phyloP scores from a whole-genome alignment of 2,329 filamentous ascomycete species.

The Ascosphaera acerosa region DNA sequence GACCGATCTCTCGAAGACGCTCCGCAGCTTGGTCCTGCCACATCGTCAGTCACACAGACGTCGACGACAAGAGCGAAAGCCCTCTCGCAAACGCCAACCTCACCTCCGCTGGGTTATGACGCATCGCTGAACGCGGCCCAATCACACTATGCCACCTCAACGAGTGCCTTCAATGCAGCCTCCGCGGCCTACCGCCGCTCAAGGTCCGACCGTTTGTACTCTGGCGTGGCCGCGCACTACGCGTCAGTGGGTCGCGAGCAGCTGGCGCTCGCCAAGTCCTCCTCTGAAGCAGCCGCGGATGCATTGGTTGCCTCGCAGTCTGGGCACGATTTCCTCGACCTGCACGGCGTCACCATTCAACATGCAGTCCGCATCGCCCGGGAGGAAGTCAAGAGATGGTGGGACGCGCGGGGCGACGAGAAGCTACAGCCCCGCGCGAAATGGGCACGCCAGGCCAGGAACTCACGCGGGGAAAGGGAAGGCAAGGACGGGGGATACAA shows the following conservation, averaged over 20 bases:
- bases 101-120: too few species aligned
- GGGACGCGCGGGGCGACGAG: conserved; percentile 42
- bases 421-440: conserved; percentile 24
- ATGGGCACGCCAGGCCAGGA: conserved; percentile 24
- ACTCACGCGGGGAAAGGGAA: too few species aligned
- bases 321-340: conserved; percentile 34
- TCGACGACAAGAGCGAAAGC: too few species aligned
- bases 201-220: conserved; percentile 46
- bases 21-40: too few species aligned
- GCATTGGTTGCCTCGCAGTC: conserved; percentile 43
- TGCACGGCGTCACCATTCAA: conserved; percentile 61
- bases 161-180: conserved; percentile 31
- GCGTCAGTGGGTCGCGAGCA: conserved; percentile 42
- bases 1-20: too few species aligned
- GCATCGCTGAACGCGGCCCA: too few species aligned
- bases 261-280: conserved; percentile 28
- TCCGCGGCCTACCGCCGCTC: conserved; percentile 31
- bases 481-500: too few species aligned
- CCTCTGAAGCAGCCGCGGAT: conserved; percentile 43
- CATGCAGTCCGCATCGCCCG: conserved; percentile 60
- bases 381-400: conserved; percentile 45
- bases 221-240: conserved; percentile 53
- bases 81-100: too few species aligned
- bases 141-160: too few species aligned
- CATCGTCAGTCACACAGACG: too few species aligned